A percentile compares a stretch with the other conserved stretches of the same genome.
These are phyloP conservation scores for Cladosporium sp. DNA, from an alignment of 2,329 filamentous ascomycete genomes.

Conservation along the genomic window DNA sequence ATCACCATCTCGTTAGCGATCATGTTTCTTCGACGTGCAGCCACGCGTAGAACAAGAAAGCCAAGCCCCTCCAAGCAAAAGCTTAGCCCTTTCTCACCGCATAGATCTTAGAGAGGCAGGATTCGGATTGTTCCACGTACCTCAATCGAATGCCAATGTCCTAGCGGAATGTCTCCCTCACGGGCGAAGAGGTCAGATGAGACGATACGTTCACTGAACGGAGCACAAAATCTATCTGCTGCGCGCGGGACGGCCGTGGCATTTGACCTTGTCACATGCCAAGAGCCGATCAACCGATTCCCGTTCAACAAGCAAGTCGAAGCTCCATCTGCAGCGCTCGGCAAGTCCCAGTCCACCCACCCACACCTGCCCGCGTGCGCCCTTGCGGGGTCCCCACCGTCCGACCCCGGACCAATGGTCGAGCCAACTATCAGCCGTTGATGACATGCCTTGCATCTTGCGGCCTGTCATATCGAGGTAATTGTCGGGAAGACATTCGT, in stretches of 20 bases:
- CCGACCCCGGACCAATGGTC: background rate
- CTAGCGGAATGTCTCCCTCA: no score
- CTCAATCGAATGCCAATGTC: no score
- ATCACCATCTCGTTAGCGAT: background rate
- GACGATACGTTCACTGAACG: background rate
- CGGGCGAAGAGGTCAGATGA: no score
- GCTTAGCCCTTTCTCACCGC: background rate
- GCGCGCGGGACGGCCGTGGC: background rate
- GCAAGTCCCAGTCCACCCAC: slow-evolving; percentile 1
- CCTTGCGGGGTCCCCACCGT: slow-evolving; percentile 7
- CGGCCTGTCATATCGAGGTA: background rate
- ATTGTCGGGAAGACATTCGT: background rate
- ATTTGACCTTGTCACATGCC: slow-evolving; percentile 4
- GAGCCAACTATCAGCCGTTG: background rate
- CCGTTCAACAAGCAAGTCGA: slow-evolving; percentile 3
- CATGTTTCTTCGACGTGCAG: background rate
- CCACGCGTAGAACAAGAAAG: background rate
- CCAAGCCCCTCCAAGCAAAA: slow-evolving; percentile 9
- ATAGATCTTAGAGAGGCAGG: background rate
- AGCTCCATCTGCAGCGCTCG: slow-evolving; percentile 1
- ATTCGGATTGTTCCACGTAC: no score
- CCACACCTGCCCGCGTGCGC: background rate
- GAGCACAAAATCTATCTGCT: background rate
- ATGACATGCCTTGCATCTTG: background rate
- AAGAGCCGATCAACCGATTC: background rate